phyloP scores from a whole-genome alignment of 306 rosid genomes.

The Medicago ruthenica region DNA sequence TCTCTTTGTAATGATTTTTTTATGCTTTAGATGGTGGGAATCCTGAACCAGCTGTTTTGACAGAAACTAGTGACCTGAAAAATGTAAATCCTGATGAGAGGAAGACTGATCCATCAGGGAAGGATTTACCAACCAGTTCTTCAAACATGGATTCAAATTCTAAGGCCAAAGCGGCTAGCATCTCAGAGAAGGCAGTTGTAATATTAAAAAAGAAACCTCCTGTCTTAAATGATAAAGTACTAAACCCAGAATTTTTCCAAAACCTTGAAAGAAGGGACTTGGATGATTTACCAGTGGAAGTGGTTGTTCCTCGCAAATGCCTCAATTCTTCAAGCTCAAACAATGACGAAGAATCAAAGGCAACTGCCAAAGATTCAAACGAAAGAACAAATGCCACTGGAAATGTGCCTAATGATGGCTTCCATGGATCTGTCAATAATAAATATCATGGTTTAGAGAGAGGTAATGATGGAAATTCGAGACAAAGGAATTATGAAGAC shows the following conservation, averaged over 20 bases:
- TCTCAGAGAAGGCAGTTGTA: conserved; percentile 82
- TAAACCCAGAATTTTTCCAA: conserved; percentile 94
- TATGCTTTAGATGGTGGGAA: conserved; percentile 58
- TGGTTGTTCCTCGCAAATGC: conserved; percentile 80
- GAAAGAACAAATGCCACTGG: conserved; percentile 56
- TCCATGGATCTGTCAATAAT: conserved; percentile 57
- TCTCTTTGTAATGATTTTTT: conserved; percentile 38
- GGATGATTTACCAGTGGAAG: conserved; percentile 92
- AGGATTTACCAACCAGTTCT: conserved; percentile 63
- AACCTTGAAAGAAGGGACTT: conserved; percentile 85
- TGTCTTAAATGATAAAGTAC: conserved; percentile 75
- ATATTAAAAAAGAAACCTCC: conserved; percentile 92
- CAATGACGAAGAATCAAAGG: conserved; percentile 66
- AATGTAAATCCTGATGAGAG: conserved; percentile 54
- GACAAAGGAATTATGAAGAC: conserved; percentile 61
- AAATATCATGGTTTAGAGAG: conserved; percentile 66
- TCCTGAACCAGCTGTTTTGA: conserved; percentile 46
- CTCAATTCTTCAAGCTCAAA: conserved; percentile 70
- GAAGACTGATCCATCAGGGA: conserved; percentile 54
- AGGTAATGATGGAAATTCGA: conserved; percentile 58
- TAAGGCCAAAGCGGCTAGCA: conserved; percentile 61
- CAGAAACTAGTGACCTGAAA: conserved; percentile 59
- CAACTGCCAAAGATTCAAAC: conserved; percentile 56
- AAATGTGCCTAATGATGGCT: conserved; percentile 57
- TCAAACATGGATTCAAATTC: conserved; percentile 57